Evolutionary conservation across 805 yeast species (phyloP).

Genomic region (Candida succiphila): DNA sequence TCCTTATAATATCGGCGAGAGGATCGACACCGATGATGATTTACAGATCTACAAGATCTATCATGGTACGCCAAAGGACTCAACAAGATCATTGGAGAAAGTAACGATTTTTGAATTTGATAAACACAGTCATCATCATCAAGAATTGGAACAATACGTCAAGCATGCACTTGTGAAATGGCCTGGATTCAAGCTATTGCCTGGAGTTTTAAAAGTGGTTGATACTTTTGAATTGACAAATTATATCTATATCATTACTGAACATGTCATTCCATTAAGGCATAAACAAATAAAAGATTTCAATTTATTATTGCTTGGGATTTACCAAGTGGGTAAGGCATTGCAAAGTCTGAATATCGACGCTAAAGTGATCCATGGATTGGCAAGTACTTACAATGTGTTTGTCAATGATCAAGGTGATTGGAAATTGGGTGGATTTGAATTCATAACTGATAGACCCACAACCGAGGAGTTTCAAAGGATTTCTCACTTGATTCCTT

Average conservation of each 20-base stretch:
- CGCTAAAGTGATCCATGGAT: conserved; percentile 54
- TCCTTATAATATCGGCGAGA: conserved; percentile 47
- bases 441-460: conserved; percentile 53
- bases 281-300: conserved; percentile 22
- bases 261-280: conserved; percentile 47
- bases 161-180: conserved; percentile 34
- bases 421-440: conserved; percentile 82
- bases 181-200: conserved; percentile 48
- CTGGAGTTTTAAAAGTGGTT: conserved; percentile 54
- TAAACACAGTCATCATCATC: conserved; percentile 26
- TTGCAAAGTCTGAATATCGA: conserved; percentile 49
- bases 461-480: too few species aligned
- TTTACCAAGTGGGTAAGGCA: conserved; percentile 44
- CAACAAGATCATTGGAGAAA: conserved; percentile 28
- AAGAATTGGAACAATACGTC: conserved; percentile 26
- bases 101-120: conserved; percentile 64
- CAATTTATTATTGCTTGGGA: conserved; percentile 38
- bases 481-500: too few species aligned
- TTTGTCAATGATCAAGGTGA: conserved; percentile 65
- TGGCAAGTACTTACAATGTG: conserved; percentile 44
- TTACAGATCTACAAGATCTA: conserved; percentile 53
- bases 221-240: conserved; percentile 59
- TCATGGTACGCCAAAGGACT: conserved; percentile 47
- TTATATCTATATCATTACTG: conserved; percentile 53
- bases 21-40: conserved; percentile 17